A percentile compares a stretch with the other conserved stretches of the same genome.
phyloP scores from a whole-genome alignment of 164 flowering plant genomes.

The Chimonanthus praecox region DNA sequence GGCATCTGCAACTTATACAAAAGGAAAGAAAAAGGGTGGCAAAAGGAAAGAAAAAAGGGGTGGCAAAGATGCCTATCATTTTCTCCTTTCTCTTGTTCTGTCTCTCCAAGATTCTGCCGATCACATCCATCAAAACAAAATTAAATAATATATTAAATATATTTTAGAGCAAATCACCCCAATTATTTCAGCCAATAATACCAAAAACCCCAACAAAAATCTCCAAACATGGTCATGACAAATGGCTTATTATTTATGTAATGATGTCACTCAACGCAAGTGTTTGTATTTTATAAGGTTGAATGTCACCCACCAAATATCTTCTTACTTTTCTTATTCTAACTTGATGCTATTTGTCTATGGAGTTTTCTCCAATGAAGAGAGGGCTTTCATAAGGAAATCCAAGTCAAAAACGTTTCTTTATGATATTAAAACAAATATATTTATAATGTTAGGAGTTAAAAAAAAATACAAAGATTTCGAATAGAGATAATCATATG shows the following conservation, averaged over 20 bases:
- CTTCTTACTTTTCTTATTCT: too few relatives aligned
- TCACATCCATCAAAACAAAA: constrained; percentile 17
- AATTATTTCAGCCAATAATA: neutral
- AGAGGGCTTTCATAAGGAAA: too few relatives aligned
- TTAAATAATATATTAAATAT: neutral
- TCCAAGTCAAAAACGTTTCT: too few relatives aligned
- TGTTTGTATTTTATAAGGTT: too few relatives aligned
- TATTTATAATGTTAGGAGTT: too few relatives aligned
- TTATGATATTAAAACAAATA: too few relatives aligned
- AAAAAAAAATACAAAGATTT: too few relatives aligned
- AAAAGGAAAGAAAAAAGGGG: constrained; percentile 7
- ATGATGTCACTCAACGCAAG: neutral
- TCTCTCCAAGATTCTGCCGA: constrained; percentile 12
- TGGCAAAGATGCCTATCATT: constrained; percentile 12
- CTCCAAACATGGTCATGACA: constrained; percentile 5
- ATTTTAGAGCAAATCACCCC: neutral
- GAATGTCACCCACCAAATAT: too few relatives aligned
- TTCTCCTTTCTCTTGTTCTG: constrained; percentile 12
- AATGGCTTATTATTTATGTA: neutral
- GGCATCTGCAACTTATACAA: constrained; percentile 14
- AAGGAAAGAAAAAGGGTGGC: constrained; percentile 1
- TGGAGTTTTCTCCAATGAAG: too few relatives aligned
- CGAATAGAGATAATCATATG: too few relatives aligned
- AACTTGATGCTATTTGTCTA: neutral
- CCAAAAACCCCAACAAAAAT: neutral